Percentiles rank a stretch among this genome's conserved stretches.
Conservation (phyloP, 805 yeast genomes). For the Yarrowia deformans region DNA sequence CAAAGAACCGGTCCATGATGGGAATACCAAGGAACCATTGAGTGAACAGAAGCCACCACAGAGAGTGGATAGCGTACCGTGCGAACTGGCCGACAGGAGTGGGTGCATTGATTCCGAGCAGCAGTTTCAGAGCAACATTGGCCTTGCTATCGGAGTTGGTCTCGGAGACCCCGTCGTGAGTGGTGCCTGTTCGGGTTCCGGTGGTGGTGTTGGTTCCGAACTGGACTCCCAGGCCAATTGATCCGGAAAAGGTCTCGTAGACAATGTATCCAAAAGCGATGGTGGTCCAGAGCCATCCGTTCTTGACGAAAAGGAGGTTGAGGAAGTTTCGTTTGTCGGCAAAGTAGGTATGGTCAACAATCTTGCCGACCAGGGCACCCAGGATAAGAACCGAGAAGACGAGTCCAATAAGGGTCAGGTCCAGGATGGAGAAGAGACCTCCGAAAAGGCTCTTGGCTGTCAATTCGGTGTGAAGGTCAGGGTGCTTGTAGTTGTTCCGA, state of each 20-base stretch:
- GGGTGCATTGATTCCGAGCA: constrained; percentile 31
- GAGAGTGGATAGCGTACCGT: constrained; percentile 63
- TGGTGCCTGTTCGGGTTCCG: constrained; percentile 25
- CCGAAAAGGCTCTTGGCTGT: constrained; percentile 44
- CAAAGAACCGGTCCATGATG: constrained; percentile 84
- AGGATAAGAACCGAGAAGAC: constrained; percentile 20
- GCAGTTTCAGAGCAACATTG: constrained; percentile 30
- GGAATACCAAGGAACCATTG: constrained; percentile 90
- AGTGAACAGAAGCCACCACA: constrained; percentile 86
- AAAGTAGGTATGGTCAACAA: constrained; percentile 48
- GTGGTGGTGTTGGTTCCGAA: constrained; percentile 24
- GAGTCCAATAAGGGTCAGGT: constrained; percentile 18
- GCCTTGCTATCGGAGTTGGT: constrained; percentile 34
- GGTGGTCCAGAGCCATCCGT: constrained; percentile 93
- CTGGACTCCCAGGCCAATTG: constrained; percentile 31
- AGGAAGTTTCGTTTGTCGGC: constrained; percentile 67
- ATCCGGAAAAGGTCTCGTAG: constrained; percentile 10
- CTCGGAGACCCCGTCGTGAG: constrained; percentile 22
- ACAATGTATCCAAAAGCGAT: constrained; percentile 48
- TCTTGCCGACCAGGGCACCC: constrained; percentile 27
- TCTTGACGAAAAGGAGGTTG: constrained; percentile 79
- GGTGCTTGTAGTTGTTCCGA: constrained; percentile 41
- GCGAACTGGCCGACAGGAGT: constrained; percentile 33
- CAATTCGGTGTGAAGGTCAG: constrained; percentile 42
- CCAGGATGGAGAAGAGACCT: constrained; percentile 44